Evolutionary conservation across 768 basidiomycete genomes (phyloP).

Genomic region (Agaricus subrufescens): DNA sequence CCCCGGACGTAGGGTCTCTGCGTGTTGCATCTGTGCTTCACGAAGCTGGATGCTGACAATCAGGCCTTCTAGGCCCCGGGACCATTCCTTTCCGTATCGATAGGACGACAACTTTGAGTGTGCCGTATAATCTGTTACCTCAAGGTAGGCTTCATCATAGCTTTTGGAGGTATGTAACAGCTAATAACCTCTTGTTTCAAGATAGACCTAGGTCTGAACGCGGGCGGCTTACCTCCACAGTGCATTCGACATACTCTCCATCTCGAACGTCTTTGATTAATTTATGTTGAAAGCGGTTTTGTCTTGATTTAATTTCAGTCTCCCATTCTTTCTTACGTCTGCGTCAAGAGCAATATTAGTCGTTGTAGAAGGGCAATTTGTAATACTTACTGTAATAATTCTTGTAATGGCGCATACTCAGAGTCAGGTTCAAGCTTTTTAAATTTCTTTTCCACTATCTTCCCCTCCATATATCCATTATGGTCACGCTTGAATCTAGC

Average conservation of each 20-base stretch:
- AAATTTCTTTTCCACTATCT: constrained; percentile 43
- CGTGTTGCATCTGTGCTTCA: constrained; percentile 40
- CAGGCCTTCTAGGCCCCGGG: constrained; percentile 40
- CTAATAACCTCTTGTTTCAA: constrained; percentile 24
- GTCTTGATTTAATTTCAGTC: constrained; percentile 19
- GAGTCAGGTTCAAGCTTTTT: constrained; percentile 36
- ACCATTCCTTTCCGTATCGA: constrained; percentile 30
- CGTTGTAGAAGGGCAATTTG: background rate
- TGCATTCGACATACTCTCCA: constrained; percentile 45
- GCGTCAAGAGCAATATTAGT: background rate
- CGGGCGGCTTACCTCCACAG: constrained; percentile 45
- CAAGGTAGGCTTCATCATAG: constrained; percentile 34
- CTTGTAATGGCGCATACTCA: constrained; percentile 34
- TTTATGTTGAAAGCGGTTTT: constrained; percentile 33
- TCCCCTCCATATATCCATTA: constrained; percentile 47
- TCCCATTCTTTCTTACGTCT: constrained; percentile 29
- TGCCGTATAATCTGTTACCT: constrained; percentile 63
- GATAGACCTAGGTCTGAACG: background rate
- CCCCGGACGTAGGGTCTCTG: constrained; percentile 33
- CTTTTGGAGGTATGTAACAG: constrained; percentile 36
- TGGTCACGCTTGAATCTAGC: constrained; percentile 35
- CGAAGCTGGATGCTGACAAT: constrained; percentile 48
- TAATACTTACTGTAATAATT: constrained; percentile 45
- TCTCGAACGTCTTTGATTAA: constrained; percentile 44
- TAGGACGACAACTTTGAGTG: constrained; percentile 36